These are phyloP conservation scores for Laburnicola sp. DNA, from an alignment of 2,329 filamentous ascomycete genomes.

Conservation along the genomic window DNA sequence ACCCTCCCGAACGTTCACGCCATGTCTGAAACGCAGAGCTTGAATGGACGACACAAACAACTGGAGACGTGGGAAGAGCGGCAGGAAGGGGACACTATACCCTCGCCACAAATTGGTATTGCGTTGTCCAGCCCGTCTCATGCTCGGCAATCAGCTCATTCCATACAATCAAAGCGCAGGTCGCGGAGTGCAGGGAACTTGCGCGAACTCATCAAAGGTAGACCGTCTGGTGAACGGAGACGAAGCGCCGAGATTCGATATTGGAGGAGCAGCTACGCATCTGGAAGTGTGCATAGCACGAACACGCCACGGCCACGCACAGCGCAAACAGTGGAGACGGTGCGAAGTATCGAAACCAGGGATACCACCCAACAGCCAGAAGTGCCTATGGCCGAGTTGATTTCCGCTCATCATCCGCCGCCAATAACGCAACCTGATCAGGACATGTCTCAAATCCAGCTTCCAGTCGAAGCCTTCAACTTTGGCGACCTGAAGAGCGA, in stretches of 20 bases:
- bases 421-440: conserved; percentile 16
- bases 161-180: conserved; percentile 34
- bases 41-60: conserved; percentile 30
- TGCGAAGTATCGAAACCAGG: conserved; percentile 29
- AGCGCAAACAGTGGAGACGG: conserved; percentile 37
- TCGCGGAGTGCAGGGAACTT: conserved; percentile 46
- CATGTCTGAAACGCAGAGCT: conserved; percentile 30
- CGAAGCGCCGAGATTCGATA: conserved; percentile 43
- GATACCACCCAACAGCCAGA: conserved; percentile 13
- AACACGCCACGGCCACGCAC: conserved; percentile 36
- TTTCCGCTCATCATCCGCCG: neutral
- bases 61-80: conserved; percentile 36
- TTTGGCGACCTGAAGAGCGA: conserved; percentile 40
- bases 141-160: conserved; percentile 11
- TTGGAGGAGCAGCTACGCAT: conserved; percentile 42
- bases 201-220: conserved; percentile 34
- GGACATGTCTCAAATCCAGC: conserved; percentile 16
- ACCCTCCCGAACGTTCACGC: conserved; percentile 40
- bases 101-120: conserved; percentile 41
- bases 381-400: neutral
- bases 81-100: conserved; percentile 26
- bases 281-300: conserved; percentile 37
- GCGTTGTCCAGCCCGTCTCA: conserved; percentile 39
- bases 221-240: conserved; percentile 27
- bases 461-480: conserved; percentile 41